Evolutionary conservation across 495 filamentous ascomycete genomes (phyloP), one percentile per base, ranked within the genome.

Genomic region (Penicillium silybi): DNA sequence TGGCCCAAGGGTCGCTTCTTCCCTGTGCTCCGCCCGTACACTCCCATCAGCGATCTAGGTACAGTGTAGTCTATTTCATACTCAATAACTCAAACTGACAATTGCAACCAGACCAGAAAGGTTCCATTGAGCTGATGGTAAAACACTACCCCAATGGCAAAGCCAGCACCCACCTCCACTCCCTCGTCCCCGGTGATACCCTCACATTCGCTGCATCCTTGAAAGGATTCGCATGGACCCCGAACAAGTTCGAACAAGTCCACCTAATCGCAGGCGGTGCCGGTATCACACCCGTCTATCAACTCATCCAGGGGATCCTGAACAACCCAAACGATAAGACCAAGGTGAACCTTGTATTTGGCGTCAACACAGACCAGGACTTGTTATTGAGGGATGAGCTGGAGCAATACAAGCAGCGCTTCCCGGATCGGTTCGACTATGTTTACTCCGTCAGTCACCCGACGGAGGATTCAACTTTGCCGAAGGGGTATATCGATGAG

Each of bases 121-220:
- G 82, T 27, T 71, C 63, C 53, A 49, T 86, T 29, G 80, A 83
- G 44, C 57, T 88, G 2, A 72, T 85, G 48, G 75, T 88, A 4
- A 88, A 87, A 62, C 69, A 74, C 44, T 88, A 88, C 62, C 83
- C 84, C 5, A 65, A 78, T 44, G 84, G 84, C 47, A 82, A 80
- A 68, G 76, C 77, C 50, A 84, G 80, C 64, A 70, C 68, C 0
- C 75, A 87, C 52, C 54, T 88, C 13, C 85, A 88, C 69, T 77
- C 74, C 13, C 68, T 88, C 6, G 53, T 71, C 22, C 83, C 84
- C 2, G 85, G 85, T 13, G 75, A 84, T 53, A 73, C 67, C 4
- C 67, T 86, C 18, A 76, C 73, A 22, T 78, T 86, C 48, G 59
- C 71, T 6, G 69, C 72, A 0, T 68, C 77, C 4, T 58, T 86